Evolutionary conservation across 768 basidiomycete species (phyloP), one percentile per base, ranked within the genome.

Genomic region (Strobilomyces dryophilus): DNA sequence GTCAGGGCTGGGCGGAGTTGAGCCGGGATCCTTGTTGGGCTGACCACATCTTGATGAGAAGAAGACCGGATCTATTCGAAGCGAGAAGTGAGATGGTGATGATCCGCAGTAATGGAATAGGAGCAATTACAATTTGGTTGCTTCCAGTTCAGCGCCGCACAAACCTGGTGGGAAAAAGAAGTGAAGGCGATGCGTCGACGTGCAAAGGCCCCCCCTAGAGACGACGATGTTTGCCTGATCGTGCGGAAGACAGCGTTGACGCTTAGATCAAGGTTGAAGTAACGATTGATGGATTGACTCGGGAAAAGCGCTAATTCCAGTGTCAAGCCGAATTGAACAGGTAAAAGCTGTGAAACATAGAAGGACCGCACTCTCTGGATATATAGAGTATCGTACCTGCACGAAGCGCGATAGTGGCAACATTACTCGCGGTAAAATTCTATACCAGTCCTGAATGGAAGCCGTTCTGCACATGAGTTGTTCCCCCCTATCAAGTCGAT

Each of bases 81-180:
- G 59, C 44, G 39, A 53, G 27, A 54, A 18, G 46, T 64, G 49
- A 66, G 58, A 51, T 40, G 49, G 40, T n/a, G 42, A 46, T 55
- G 55, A 62, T 60, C 59, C 60, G 62, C 55, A 64, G 43, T 4
- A 58, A 53, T 59, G 37, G 42, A 58, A 53, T 39, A 58, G 50
- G 53, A 35, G 45, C 39, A 24, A 35, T 71, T 73, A 92, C 95
- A 98, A 69, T 98, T 98, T 12, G 95, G 95, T 71, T 99, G 95
- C 71, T 99, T 99, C 97, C 95, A 98, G 64, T 99, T 98, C 51
- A 98, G 71, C 15, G 90, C 86, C 8, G 90, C 83, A 69, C 93
- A 95, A 0, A 93, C 82, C 65, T 90, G 85, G 9, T 95, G 91
- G 45, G 88, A 87, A 69, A 90, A 98, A 7, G 93, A 95, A 36